phyloP scores from a whole-genome alignment of 2,329 filamentous ascomycete species.

The Bretziella fagacearum region DNA sequence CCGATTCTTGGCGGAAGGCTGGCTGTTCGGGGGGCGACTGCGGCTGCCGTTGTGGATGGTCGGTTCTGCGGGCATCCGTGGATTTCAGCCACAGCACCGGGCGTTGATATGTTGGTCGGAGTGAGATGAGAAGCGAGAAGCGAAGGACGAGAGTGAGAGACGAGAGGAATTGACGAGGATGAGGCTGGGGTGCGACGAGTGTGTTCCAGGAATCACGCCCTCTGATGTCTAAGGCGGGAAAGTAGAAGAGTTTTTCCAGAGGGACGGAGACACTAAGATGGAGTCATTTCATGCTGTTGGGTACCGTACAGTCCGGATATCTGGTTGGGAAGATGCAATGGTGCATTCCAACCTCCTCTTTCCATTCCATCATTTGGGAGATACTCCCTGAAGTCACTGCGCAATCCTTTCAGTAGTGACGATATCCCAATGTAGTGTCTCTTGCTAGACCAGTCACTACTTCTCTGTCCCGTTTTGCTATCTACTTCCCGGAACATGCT shows the following conservation, averaged over 20 bases:
- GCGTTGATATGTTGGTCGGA: not conserved
- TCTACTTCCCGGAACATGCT: not conserved
- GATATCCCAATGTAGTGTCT: too few relatives aligned
- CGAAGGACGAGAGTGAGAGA: not conserved
- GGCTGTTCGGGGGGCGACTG: not conserved
- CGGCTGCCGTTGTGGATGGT: not conserved
- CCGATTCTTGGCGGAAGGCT: not conserved
- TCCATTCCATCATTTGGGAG: not conserved
- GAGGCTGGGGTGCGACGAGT: not conserved
- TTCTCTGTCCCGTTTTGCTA: not conserved
- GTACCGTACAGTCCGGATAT: not conserved
- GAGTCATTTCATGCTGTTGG: not conserved
- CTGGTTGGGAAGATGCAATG: not conserved
- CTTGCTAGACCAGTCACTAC: not conserved
- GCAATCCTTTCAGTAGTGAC: too few relatives aligned
- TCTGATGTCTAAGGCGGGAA: not conserved
- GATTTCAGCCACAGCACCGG: not conserved
- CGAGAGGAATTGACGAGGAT: not conserved
- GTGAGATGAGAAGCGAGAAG: not conserved
- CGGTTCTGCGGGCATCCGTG: not conserved
- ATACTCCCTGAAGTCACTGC: not conserved
- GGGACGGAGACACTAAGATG: too few relatives aligned
- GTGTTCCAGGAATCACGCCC: not conserved
- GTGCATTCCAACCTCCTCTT: not conserved
- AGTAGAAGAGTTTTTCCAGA: not conserved